Evolutionary conservation across 2,329 filamentous ascomycete genomes (phyloP), one percentile per base, ranked within the genome.

Genomic region (Knufia petricola): DNA sequence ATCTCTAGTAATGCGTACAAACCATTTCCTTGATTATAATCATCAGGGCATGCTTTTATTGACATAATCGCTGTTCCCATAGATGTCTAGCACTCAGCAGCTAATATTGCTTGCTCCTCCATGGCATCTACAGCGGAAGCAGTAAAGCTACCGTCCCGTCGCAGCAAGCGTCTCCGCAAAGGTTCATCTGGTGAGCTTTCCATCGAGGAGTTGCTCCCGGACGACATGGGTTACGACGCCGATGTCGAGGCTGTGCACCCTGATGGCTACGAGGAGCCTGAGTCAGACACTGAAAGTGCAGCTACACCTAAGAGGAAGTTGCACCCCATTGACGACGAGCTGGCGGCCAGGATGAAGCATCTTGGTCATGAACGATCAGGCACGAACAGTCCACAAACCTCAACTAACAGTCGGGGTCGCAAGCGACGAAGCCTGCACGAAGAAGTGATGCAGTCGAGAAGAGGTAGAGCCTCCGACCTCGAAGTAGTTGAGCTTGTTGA

Each of bases 231-330:
- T 7, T 64, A 65, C 24, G 55, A 62, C 48, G 58, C 54, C 4
- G 55, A 62, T 45, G 52, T 59, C 10, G 59, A 64, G 48, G 57
- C 65, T 2, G 55, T 69, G 17, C 59, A 55, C 17, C 68, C 69
- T 13, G 69, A 69, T 47, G 52, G 58, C 38, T 61, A 61, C 37
- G 60, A 62, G 37, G 60, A 62, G 41, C 48, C 53, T 10, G 58
- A 60, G 10, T 56, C 57, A 3, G 59, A 59, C 12, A 47, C 50
- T 8, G 49, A 53, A 50, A 48, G 55, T n/a, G 62, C 54, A 28
- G 58, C 60, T 53, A 64, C 64, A 23, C 60, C 58, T 46, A 69
- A 67, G 48, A 60, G 64, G 48, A 67, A 67, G 49, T 58, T 63
- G 23, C 50, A 57, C 8, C 50, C 53, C 20, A 52, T 55, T 2